These are phyloP conservation scores for Pythium chondricola DNA, from an alignment of 352 stramenopile genomes.

Conservation along the genomic window DNA sequence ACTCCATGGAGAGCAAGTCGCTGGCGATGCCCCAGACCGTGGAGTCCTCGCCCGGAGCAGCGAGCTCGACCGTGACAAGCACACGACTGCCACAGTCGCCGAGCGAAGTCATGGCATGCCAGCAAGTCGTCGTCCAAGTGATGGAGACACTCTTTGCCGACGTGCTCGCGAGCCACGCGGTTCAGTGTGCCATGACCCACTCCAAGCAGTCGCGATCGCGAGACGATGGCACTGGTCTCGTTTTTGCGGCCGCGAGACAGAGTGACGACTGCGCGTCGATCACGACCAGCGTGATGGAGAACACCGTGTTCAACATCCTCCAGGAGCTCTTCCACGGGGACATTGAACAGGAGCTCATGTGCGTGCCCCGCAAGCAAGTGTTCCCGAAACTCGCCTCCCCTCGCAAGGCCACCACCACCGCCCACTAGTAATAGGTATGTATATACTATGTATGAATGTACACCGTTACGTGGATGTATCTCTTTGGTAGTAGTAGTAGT, in stretches of 20 bases:
- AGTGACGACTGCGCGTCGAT: conserved; percentile 67
- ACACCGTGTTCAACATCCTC: conserved; percentile 75
- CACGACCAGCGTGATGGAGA: conserved; percentile 55
- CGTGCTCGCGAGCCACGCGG: conserved; percentile 38
- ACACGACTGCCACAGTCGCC: background rate
- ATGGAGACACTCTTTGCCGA: conserved; percentile 60
- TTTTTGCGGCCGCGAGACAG: conserved; percentile 25
- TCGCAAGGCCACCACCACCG: conserved; percentile 4
- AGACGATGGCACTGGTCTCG: conserved; percentile 7
- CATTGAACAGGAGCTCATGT: conserved; percentile 58
- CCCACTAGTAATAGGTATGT: background rate
- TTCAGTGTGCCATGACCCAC: conserved; percentile 33
- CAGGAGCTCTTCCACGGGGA: conserved; percentile 81
- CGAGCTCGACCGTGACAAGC: background rate
- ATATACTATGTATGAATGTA: background rate
- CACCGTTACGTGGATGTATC: background rate
- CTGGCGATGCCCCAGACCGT: background rate
- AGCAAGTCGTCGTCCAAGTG: conserved; percentile 40
- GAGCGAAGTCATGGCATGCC: conserved; percentile 18
- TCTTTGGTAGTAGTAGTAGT: too few species aligned
- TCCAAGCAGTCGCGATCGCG: background rate
- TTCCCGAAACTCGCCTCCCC: conserved; percentile 31
- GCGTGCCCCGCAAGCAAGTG: conserved; percentile 50
- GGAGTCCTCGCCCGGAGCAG: too few species aligned
- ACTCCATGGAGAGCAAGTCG: background rate